Base-by-base conservation (phyloP, 306 rosid species). In the Hippophae rhamnoides region DNA sequence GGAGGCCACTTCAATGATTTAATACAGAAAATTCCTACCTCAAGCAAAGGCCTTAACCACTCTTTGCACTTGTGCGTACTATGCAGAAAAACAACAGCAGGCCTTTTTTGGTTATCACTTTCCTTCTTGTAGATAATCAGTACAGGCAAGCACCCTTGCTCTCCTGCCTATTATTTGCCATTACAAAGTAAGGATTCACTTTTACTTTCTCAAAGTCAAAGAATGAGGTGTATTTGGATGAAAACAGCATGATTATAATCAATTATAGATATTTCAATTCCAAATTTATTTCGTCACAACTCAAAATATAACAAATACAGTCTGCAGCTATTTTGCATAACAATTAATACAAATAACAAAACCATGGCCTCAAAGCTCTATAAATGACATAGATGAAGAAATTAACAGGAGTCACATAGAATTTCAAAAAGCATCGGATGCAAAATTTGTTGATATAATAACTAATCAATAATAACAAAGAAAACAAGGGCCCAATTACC, bases 71-170 rank as follows among this genome's bases (percentile, higher is more conserved):
- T 75, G 57, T 79, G 47, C 42, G 99, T 75, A 71, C 93, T 70
- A 65, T 85, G 99, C 54, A 92, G 82, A 61, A 85, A 74, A 63
- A 92, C 95, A 67, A 88, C 71, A 0, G 89, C 89, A 58, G 96
- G 96, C 65, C 67, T 83, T 76, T 55, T 88, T 68, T 57, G 58
- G 40, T 51, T 53, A 63, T 51, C 50, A 9, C 52, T 69, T 71
- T 84, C 84, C 81, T 85, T 83, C 85, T 79, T 41, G 79, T 90
- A 85, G 65, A 87, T 18, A 66, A 92, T 84, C 83, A 85, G 68
- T 58, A 88, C 7, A n/a, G 96, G 96, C 43, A 92, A 66, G 56
- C 79, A 75, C 74, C 98, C 96, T 77, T 92, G 99, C 66, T 85
- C 96, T 72, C 93, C 99, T 72, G 73, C 90, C 96, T 88, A 58